A percentile compares a stretch with the other conserved stretches of the same genome.
Evolutionary conservation across 2,329 filamentous ascomycete genomes (phyloP).

Genomic region (Calonectria crousiana): DNA sequence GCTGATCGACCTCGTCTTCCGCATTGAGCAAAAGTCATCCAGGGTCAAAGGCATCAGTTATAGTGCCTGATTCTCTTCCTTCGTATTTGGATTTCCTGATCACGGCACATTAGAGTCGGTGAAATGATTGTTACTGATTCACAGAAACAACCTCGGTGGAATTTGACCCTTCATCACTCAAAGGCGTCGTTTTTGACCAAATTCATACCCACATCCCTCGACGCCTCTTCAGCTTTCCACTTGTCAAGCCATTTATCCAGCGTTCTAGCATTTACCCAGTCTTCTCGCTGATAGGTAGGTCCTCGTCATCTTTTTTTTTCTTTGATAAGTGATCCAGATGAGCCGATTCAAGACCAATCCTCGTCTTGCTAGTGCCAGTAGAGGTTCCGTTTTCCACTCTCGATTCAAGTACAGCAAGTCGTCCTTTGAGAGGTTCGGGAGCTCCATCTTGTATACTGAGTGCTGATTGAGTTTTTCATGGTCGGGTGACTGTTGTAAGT

Average conservation of each 20-base stretch:
- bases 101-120: background rate
- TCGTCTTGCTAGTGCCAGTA: background rate
- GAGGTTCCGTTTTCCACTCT: accelerated
- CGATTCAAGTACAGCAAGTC: background rate
- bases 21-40: background rate
- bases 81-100: background rate
- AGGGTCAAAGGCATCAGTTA: background rate
- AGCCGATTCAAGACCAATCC: background rate
- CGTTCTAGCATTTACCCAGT: background rate
- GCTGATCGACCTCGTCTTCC: background rate
- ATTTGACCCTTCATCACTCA: background rate
- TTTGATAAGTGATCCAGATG: background rate
- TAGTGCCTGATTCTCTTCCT: background rate
- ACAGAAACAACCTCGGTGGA: background rate
- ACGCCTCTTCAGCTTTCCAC: background rate
- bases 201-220: background rate
- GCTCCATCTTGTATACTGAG: background rate
- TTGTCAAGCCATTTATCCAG: background rate
- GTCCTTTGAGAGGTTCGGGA: background rate
- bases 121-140: background rate
- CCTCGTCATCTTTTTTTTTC: conserved; percentile 13
- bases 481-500: background rate
- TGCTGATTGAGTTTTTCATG: background rate
- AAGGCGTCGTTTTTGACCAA: background rate
- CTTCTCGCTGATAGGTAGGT: background rate